phyloP scores from a whole-genome alignment of 495 filamentous ascomycete species.

The Filosporella fistucella region DNA sequence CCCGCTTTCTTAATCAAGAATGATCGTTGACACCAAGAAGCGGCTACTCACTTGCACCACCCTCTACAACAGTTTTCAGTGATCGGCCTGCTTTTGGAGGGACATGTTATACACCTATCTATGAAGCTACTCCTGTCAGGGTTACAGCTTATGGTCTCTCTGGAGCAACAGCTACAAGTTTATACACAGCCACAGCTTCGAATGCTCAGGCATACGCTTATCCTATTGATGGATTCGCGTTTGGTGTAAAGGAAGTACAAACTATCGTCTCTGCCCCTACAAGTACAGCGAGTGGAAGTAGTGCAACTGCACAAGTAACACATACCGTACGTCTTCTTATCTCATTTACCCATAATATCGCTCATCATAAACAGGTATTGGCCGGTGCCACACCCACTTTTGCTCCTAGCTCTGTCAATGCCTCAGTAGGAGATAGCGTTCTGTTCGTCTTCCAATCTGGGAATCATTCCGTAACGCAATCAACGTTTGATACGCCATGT shows the following conservation, averaged over 20 bases:
- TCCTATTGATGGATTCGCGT: conserved; percentile 20
- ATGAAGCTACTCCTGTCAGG: conserved; percentile 1
- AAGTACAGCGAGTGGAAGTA: background rate
- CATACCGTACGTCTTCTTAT: conserved; percentile 5
- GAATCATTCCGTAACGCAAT: conserved; percentile 69
- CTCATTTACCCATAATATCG: background rate
- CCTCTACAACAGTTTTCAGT: conserved; percentile 3
- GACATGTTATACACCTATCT: conserved; percentile 19
- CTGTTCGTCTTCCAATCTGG: conserved; percentile 58
- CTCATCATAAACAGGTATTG: conserved; percentile 2
- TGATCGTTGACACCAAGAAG: background rate
- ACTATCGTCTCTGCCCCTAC: background rate
- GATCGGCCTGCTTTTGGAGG: conserved; percentile 23
- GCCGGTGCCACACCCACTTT: conserved; percentile 40
- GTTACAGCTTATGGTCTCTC: conserved; percentile 16
- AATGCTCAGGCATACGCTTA: conserved; percentile 19
- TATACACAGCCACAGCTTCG: conserved; percentile 13
- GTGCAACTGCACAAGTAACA: background rate
- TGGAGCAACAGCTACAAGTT: conserved; percentile 3
- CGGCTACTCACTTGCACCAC: conserved; percentile 9
- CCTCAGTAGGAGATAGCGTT: conserved; percentile 55
- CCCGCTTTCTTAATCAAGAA: background rate
- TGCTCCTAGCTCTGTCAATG: conserved; percentile 45
- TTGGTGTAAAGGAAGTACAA: conserved; percentile 9
- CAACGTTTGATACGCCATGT: conserved; percentile 59